Conservation (phyloP, 1,284 basidiomycete species). For the Ustilago tritici region DNA sequence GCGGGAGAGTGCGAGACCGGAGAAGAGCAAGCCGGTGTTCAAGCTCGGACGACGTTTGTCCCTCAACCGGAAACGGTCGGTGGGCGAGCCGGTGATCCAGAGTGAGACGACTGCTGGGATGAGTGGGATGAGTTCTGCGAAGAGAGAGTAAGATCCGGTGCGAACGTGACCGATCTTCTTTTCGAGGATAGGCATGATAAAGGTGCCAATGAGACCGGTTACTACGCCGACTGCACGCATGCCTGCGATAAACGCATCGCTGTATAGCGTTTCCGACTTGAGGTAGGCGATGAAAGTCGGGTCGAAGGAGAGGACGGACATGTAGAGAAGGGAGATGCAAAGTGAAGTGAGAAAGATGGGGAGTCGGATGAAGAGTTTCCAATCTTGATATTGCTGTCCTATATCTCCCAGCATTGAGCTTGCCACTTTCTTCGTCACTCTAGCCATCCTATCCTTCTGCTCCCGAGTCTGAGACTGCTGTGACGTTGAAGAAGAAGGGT, state of each 20-base stretch:
- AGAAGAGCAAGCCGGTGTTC: constrained; percentile 54
- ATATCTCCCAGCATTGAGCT: constrained; percentile 19
- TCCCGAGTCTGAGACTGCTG: not conserved
- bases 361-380: constrained; percentile 72
- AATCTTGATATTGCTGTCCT: constrained; percentile 67
- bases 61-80: constrained; percentile 32
- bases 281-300: constrained; percentile 62
- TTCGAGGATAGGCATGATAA: constrained; percentile 72
- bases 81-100: constrained; percentile 45
- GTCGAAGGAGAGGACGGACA: constrained; percentile 71
- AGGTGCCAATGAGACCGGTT: constrained; percentile 72
- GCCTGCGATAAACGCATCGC: constrained; percentile 74
- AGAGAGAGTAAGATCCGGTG: constrained; percentile 70
- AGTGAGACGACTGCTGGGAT: constrained; percentile 46
- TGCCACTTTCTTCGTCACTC: not conserved
- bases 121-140: constrained; percentile 51
- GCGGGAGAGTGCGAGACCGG: constrained; percentile 73
- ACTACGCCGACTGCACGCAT: constrained; percentile 74
- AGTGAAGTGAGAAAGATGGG: constrained; percentile 71
- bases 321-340: constrained; percentile 73
- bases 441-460: not conserved
- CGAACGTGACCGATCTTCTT: constrained; percentile 72
- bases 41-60: constrained; percentile 44
- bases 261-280: constrained; percentile 61
- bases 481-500: not conserved